Evolutionary conservation across 805 yeast genomes (phyloP).

Genomic region (Cyberlindnera amylophila): DNA sequence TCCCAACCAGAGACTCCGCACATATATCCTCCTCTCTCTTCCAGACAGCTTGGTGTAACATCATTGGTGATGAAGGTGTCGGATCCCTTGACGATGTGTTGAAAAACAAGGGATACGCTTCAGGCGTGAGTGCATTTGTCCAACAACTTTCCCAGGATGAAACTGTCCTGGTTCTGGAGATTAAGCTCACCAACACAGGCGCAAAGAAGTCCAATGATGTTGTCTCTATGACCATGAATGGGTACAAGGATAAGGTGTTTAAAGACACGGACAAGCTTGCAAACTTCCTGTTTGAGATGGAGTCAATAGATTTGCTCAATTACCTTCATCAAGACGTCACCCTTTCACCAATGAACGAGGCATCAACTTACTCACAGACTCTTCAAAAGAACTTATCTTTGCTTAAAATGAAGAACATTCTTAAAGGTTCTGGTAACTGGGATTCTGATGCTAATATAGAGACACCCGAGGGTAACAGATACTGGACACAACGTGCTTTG

Average conservation of each 20-base stretch:
- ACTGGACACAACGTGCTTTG: constrained; percentile 42
- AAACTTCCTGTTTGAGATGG: constrained; percentile 42
- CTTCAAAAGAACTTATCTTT: constrained; percentile 36
- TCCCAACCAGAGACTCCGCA: constrained; percentile 33
- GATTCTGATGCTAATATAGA: constrained; percentile 23
- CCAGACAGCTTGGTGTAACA: constrained; percentile 46
- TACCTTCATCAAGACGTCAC: constrained; percentile 39
- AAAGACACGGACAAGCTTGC: constrained; percentile 30
- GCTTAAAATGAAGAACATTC: constrained; percentile 35
- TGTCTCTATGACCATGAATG: constrained; percentile 31
- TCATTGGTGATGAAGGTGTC: constrained; percentile 60
- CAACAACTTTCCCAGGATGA: constrained; percentile 36
- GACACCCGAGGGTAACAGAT: constrained; percentile 28
- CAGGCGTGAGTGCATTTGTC: constrained; percentile 38
- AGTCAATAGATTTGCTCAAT: constrained; percentile 43
- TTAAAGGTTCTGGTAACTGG: constrained; percentile 39
- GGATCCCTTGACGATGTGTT: constrained; percentile 46
- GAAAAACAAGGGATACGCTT: constrained; percentile 32
- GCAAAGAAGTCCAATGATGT: constrained; percentile 33
- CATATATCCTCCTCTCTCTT: constrained; percentile 20
- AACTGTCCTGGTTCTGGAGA: constrained; percentile 45
- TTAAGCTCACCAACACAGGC: constrained; percentile 47
- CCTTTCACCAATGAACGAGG: constrained; percentile 45
- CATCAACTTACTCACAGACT: constrained; percentile 35
- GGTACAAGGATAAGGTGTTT: constrained; percentile 18